Evolutionary conservation across 208 protist species (phyloP).

Genomic region (Trypanosoma mega): DNA sequence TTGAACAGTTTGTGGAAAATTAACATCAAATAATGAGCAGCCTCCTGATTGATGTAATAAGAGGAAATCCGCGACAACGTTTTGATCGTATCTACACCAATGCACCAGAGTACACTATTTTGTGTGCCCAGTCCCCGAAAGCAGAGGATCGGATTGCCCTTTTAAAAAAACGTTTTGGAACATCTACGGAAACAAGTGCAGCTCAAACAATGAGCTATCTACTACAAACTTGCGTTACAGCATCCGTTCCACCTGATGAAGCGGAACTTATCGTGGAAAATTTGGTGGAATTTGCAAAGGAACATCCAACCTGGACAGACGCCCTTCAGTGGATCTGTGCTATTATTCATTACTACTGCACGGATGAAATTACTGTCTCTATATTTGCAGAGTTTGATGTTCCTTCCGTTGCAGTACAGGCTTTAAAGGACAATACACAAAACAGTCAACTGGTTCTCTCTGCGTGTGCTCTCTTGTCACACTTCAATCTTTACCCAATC

Average conservation of each 20-base stretch:
- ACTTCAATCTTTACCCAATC: constrained; percentile 89
- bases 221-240: constrained; percentile 65
- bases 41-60: constrained; percentile 66
- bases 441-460: constrained; percentile 52
- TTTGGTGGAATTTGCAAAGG: constrained; percentile 44
- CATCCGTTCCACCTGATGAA: constrained; percentile 60
- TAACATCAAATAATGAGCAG: constrained; percentile 39
- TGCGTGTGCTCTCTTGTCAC: constrained; percentile 63
- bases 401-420: constrained; percentile 62
- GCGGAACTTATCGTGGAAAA: constrained; percentile 78
- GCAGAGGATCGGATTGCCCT: constrained; percentile 54
- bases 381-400: constrained; percentile 85
- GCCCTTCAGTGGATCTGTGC: constrained; percentile 77
- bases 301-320: constrained; percentile 74
- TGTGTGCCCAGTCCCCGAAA: constrained; percentile 68
- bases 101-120: constrained; percentile 77
- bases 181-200: constrained; percentile 71
- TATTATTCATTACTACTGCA: constrained; percentile 89
- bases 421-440: constrained; percentile 53
- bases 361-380: constrained; percentile 85
- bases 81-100: constrained; percentile 31
- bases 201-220: constrained; percentile 68
- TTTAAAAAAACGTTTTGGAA: constrained; percentile 60
- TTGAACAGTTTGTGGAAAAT: background rate
- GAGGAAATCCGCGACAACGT: constrained; percentile 55